Evolutionary conservation across 2,329 filamentous ascomycete species (phyloP).

Genomic region (Domatiomyces globalis): DNA sequence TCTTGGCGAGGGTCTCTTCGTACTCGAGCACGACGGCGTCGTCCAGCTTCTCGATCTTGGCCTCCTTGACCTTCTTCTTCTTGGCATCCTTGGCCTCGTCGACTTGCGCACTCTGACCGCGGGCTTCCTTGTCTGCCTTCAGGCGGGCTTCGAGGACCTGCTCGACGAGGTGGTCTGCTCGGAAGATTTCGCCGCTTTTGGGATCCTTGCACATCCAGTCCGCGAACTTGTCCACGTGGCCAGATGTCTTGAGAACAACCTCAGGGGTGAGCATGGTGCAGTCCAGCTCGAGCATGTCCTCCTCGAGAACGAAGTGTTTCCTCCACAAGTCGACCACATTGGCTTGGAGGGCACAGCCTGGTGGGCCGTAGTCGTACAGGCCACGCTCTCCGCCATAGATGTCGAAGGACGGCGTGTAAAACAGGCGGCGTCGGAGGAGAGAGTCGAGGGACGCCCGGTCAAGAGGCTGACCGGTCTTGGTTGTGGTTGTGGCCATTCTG

Average conservation of each 20-base stretch:
- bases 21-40: constrained; percentile 80
- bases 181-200: constrained; percentile 90
- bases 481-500: constrained; percentile 51
- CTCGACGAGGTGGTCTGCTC: constrained; percentile 92
- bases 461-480: constrained; percentile 77
- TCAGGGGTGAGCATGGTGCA: constrained; percentile 88
- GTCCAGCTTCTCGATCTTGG: constrained; percentile 69
- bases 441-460: constrained; percentile 70
- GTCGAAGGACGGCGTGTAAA: constrained; percentile 92
- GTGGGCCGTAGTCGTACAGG: constrained; percentile 86
- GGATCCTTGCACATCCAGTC: constrained; percentile 99
- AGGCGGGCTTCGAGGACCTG: constrained; percentile 76
- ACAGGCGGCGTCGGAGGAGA: constrained; percentile 73
- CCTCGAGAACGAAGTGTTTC: constrained; percentile 84
- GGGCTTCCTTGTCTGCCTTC: constrained; percentile 83
- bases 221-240: constrained; percentile 94
- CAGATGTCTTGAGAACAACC: constrained; percentile 85
- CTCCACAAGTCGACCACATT: constrained; percentile 82
- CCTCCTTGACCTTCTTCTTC: constrained; percentile 68
- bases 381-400: constrained; percentile 83
- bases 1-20: constrained; percentile 77
- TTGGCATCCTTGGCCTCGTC: constrained; percentile 69
- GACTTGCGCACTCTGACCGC: constrained; percentile 54
- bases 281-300: constrained; percentile 92
- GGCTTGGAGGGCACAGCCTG: constrained; percentile 70